Evolutionary conservation across 805 yeast genomes (phyloP).

Genomic region (Kluyveromyces lactis): DNA sequence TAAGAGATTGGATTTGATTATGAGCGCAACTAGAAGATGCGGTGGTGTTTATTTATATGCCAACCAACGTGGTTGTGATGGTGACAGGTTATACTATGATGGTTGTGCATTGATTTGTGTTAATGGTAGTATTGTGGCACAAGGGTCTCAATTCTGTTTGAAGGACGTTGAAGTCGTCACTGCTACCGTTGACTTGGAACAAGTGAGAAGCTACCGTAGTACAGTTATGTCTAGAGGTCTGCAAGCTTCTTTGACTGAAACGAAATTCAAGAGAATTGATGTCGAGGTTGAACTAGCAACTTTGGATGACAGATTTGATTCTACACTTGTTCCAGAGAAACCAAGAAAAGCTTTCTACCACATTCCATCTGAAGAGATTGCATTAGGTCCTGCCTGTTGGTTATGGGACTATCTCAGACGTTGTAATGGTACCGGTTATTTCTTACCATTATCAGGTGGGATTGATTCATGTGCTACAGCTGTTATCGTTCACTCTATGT

Average conservation of each 20-base stretch:
- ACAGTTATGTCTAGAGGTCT: conserved; percentile 63
- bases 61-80: conserved; percentile 97
- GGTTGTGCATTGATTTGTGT: conserved; percentile 94
- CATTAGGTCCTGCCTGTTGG: conserved; percentile 99
- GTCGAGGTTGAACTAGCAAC: conserved; percentile 65
- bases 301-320: conserved; percentile 48
- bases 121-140: conserved; percentile 87
- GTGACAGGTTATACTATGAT: conserved; percentile 92
- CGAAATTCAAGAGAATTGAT: conserved; percentile 42
- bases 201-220: conserved; percentile 75
- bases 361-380: conserved; percentile 91
- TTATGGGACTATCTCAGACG: conserved; percentile 96
- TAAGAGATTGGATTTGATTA: conserved; percentile 74
- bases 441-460: conserved; percentile 93
- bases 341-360: conserved; percentile 51
- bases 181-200: conserved; percentile 93
- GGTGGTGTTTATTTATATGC: conserved; percentile 94
- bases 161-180: conserved; percentile 88
- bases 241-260: conserved; percentile 42
- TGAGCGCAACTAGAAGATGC: conserved; percentile 89
- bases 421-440: conserved; percentile 83
- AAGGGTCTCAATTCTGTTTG: conserved; percentile 84
- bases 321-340: conserved; percentile 49
- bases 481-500: conserved; percentile 89
- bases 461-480: conserved; percentile 98